Evolutionary conservation across 768 basidiomycete species (phyloP), one percentile per base, ranked within the genome.

Genomic region (Phaeotremella skinneri): DNA sequence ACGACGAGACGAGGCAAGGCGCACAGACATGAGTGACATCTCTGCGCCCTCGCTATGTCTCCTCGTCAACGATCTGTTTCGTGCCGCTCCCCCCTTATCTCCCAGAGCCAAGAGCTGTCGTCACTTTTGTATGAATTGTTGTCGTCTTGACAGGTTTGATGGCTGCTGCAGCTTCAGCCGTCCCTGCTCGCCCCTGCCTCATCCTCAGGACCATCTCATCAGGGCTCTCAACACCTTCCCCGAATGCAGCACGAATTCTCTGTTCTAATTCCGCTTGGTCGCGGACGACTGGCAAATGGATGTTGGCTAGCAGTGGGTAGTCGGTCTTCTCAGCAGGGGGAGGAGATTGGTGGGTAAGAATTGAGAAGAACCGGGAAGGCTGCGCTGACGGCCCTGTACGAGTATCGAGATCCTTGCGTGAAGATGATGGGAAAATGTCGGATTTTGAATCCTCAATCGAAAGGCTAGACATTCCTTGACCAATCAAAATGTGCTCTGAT

Each of bases 141-240:
- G n/a, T 6, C 43, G 20, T 21, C 43, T 45, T 45, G 21, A 45
- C 43, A 45, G 43, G 43, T 21, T 64, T 67, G 32, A 60, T 58
- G 17, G 58, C 49, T 4, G 66, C 48, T 17, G 52, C 45, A 21
- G 58, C 11, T n/a, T 56, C 59, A 5, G 64, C 66, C 4, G 66
- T 67, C 9, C 68, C 71, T 2, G 59, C 71, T 53, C 71, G 57
- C 9, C 68, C 68, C 45, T 63, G 58, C 41, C 68, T 34, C 27
- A 61, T 66, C 2, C 60, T 52, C 14, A 73, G 54, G 7, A 97
- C 85, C 62, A 89, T 78, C 69, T 97, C 94, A 66, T 98, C 94
- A 21, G 94, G 94, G 76, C 92, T 96, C 32, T 89, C 90, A 23
- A 81, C 82, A 62, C 21, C 57, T 11, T 54, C 34, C 0, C 55